Percentiles rank a stretch among this genome's conserved stretches.
These are phyloP conservation scores for Talaromyces atroroseus DNA, from an alignment of 2,329 filamentous ascomycete genomes.

Conservation along the genomic window DNA sequence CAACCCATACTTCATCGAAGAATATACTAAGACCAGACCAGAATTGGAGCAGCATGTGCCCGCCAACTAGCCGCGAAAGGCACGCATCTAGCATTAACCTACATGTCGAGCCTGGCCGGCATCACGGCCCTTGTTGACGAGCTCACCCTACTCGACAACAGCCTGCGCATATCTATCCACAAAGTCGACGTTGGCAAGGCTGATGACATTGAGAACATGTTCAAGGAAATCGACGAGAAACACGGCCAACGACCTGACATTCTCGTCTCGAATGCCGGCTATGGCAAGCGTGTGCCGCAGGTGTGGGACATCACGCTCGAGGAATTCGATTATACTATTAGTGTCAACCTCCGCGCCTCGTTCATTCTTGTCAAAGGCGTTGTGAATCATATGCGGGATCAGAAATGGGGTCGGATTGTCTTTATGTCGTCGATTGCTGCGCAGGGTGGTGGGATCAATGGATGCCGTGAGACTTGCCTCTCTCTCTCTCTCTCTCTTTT, in stretches of 20 bases:
- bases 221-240: slow-evolving; percentile 49
- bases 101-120: slow-evolving; percentile 47
- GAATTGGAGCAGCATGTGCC: slow-evolving; percentile 58
- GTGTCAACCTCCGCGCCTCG: slow-evolving; percentile 57
- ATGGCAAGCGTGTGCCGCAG: slow-evolving; percentile 55
- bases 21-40: slow-evolving; percentile 22
- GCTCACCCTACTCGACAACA: slow-evolving; percentile 31
- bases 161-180: slow-evolving; percentile 48
- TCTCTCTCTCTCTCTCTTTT: neutral
- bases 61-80: slow-evolving; percentile 49
- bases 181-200: slow-evolving; percentile 54
- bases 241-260: slow-evolving; percentile 50
- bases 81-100: slow-evolving; percentile 55
- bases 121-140: slow-evolving; percentile 43
- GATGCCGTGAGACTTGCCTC: slow-evolving; percentile 46
- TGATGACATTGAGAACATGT: slow-evolving; percentile 51
- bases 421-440: slow-evolving; percentile 61
- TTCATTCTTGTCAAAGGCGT: slow-evolving; percentile 58
- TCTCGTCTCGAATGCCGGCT: slow-evolving; percentile 61
- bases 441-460: slow-evolving; percentile 59
- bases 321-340: slow-evolving; percentile 60
- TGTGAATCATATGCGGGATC: slow-evolving; percentile 55
- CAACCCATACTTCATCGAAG: too few relatives aligned
- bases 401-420: slow-evolving; percentile 59
- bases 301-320: slow-evolving; percentile 57